phyloP scores from a whole-genome alignment of 768 basidiomycete species.

The Psilocybe sp. region DNA sequence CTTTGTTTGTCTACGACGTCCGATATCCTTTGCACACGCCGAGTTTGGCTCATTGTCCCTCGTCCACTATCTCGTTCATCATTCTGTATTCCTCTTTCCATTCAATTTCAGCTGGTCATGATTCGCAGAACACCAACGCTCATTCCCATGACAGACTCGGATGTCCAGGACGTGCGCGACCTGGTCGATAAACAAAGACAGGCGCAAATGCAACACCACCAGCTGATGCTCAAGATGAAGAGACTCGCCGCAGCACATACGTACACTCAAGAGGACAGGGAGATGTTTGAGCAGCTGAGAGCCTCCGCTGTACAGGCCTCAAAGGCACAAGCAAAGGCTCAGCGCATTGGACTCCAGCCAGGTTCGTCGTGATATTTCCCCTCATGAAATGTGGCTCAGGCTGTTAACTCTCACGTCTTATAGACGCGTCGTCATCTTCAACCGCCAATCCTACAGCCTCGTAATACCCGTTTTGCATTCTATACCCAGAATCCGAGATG shows the following conservation, averaged over 20 bases:
- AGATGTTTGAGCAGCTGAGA: conserved; percentile 25
- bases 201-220: conserved; percentile 37
- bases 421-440: too few relatives aligned
- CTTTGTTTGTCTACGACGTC: conserved; percentile 4
- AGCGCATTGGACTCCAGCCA: conserved; percentile 20
- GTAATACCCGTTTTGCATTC: too few relatives aligned
- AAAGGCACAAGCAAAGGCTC: conserved; percentile 11
- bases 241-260: conserved; percentile 37
- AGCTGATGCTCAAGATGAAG: conserved; percentile 42
- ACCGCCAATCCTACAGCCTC: too few relatives aligned
- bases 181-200: conserved; percentile 48
- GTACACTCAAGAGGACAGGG: conserved; percentile 25
- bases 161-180: conserved; percentile 77
- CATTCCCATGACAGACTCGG: conserved; percentile 71
- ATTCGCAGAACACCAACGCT: conserved; percentile 76
- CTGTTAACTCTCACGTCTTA: too few relatives aligned
- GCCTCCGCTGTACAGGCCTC: conserved; percentile 8
- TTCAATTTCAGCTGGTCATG: conserved; percentile 36
- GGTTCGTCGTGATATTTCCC: conserved; percentile 6
- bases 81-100: background rate
- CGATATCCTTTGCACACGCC: conserved; percentile 4
- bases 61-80: background rate
- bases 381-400: too few relatives aligned
- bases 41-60: conserved; percentile 1
- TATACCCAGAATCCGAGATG: too few relatives aligned